A percentile compares a stretch with the other conserved stretches of the same genome.
phyloP scores from a whole-genome alignment of 2,329 filamentous ascomycete genomes.

The Aspergillus spinulosporus region DNA sequence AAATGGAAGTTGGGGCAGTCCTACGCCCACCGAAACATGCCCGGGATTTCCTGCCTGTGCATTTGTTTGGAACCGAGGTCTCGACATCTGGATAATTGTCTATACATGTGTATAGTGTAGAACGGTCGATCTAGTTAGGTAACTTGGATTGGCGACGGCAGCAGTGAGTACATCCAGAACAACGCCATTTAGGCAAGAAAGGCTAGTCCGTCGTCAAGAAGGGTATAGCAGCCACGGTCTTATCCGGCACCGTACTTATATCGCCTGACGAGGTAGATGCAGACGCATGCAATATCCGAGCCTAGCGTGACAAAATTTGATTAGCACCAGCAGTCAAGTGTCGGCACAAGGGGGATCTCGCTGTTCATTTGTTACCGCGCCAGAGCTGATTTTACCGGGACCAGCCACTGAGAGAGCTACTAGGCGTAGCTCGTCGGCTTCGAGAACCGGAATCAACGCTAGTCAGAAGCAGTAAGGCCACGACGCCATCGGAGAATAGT shows the following conservation, averaged over 20 bases:
- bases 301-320: neutral
- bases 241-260: neutral
- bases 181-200: conserved; percentile 1
- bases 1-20: neutral
- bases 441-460: conserved; percentile 5
- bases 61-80: too few species aligned
- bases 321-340: neutral
- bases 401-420: conserved; percentile 4
- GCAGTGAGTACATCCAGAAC: neutral
- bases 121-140: neutral
- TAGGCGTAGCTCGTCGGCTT: neutral
- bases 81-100: neutral
- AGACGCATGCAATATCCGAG: conserved; percentile 7
- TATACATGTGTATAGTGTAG: neutral
- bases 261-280: neutral
- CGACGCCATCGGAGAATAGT: too few species aligned
- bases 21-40: too few species aligned
- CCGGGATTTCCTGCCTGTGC: too few species aligned
- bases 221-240: neutral
- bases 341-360: neutral
- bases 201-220: neutral
- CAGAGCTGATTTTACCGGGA: neutral
- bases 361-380: conserved; percentile 2
- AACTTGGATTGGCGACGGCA: neutral
- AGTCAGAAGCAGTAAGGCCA: neutral